These are phyloP conservation scores for Trichoderma gracile DNA, from an alignment of 2,329 filamentous ascomycete species.

Conservation along the genomic window DNA sequence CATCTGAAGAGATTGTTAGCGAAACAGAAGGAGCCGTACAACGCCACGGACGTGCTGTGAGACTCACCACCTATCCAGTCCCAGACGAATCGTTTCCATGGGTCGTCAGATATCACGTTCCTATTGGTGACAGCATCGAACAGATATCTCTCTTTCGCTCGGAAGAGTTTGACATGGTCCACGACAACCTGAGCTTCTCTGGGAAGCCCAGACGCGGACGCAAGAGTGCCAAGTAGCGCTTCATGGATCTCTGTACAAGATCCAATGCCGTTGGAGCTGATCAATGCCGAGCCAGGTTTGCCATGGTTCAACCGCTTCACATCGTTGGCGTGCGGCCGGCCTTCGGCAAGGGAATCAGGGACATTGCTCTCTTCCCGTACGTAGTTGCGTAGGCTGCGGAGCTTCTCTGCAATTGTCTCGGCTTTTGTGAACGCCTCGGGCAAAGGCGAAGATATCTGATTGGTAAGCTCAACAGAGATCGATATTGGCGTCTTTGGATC, in stretches of 20 bases:
- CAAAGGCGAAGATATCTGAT: constrained; percentile 39
- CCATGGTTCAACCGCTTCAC: constrained; percentile 35
- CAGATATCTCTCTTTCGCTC: constrained; percentile 62
- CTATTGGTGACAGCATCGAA: constrained; percentile 67
- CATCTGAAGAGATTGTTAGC: constrained; percentile 45
- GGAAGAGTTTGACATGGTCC: constrained; percentile 60
- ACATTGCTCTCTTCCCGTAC: constrained; percentile 36
- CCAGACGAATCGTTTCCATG: constrained; percentile 79
- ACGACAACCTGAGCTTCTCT: constrained; percentile 53
- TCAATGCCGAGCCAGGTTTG: constrained; percentile 39
- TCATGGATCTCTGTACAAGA: constrained; percentile 62
- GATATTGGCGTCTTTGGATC: constrained; percentile 39
- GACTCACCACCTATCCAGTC: constrained; percentile 66
- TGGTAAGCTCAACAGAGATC: constrained; percentile 41
- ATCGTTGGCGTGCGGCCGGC: constrained; percentile 33
- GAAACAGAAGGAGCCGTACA: neutral
- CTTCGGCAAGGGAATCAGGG: constrained; percentile 30
- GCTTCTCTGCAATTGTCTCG: constrained; percentile 50
- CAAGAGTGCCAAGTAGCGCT: constrained; percentile 49
- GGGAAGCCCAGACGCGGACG: constrained; percentile 50
- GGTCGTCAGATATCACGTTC: constrained; percentile 67
- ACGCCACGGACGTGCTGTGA: neutral
- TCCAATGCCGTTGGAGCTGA: constrained; percentile 42
- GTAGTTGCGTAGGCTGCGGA: constrained; percentile 48
- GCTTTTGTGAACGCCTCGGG: constrained; percentile 47